Conservation (phyloP, 164 flowering plant species). For the Dillenia turbinata region DNA sequence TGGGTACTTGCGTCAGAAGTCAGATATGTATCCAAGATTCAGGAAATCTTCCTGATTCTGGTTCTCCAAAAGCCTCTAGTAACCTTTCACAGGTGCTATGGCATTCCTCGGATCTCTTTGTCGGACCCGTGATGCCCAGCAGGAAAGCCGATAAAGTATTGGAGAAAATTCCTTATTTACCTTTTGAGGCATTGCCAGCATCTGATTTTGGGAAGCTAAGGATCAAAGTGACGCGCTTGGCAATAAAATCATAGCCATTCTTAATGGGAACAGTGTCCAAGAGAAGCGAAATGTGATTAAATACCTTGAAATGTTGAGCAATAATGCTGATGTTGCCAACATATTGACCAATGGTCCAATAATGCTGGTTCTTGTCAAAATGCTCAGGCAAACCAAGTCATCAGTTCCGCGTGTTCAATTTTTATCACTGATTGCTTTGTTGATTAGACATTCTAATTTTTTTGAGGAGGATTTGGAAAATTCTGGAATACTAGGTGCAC, state of each 20-base stretch:
- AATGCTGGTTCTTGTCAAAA: conserved; percentile 80
- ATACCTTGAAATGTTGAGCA: conserved; percentile 87
- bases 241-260: conserved; percentile 38
- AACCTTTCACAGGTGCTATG: conserved; percentile 63
- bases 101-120: conserved; percentile 95
- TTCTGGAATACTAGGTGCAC: conserved; percentile 85
- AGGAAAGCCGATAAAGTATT: conserved; percentile 72
- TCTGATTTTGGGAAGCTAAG: conserved; percentile 75
- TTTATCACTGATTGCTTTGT: conserved; percentile 79
- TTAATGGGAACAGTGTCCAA: conserved; percentile 49
- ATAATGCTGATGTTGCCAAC: conserved; percentile 77
- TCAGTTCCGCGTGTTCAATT: conserved; percentile 77
- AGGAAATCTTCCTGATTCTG: conserved; percentile 43
- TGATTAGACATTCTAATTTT: conserved; percentile 80
- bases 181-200: conserved; percentile 66
- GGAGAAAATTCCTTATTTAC: conserved; percentile 59
- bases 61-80: conserved; percentile 43
- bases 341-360: conserved; percentile 86
- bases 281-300: conserved; percentile 85
- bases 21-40: conserved; percentile 41
- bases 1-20: conserved; percentile 48
- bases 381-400: conserved; percentile 76
- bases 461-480: conserved; percentile 77
- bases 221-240: conserved; percentile 54
- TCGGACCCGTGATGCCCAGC: conserved; percentile 97